Conservation (phyloP, 371 early-diverging fungal genomes). For the Chytridium lagenaria region DNA sequence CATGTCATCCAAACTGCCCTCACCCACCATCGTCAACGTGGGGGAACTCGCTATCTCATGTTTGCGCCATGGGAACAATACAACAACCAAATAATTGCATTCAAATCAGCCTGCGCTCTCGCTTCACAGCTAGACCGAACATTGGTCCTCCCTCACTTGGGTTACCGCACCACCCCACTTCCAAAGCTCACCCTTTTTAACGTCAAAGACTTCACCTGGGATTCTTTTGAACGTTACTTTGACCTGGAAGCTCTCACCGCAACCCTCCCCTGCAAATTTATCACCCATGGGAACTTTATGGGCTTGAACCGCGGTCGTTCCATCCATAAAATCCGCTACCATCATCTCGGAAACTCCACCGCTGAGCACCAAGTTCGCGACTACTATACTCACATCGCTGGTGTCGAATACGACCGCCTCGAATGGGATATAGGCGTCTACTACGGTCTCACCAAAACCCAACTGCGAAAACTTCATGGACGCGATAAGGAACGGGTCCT, state of each 20-base stretch:
- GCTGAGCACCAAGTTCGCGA: constrained; percentile 38
- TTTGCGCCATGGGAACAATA: constrained; percentile 53
- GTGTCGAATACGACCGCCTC: constrained; percentile 26
- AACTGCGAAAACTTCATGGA: constrained; percentile 33
- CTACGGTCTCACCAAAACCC: constrained; percentile 23
- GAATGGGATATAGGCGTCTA: constrained; percentile 32
- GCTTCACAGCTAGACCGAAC: constrained; percentile 40
- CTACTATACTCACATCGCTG: constrained; percentile 33
- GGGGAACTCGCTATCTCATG: constrained; percentile 37
- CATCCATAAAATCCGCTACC: constrained; percentile 36
- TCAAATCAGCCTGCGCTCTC: constrained; percentile 51
- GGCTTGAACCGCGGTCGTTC: constrained; percentile 24
- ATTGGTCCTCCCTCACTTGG: constrained; percentile 45
- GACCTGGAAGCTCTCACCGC: constrained; percentile 29
- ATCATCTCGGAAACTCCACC: constrained; percentile 41
- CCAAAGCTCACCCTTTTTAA: constrained; percentile 4
- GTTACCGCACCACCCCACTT: constrained; percentile 24
- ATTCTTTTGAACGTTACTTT: constrained; percentile 42
- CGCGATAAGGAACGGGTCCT: constrained; percentile 29
- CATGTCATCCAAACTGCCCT: constrained; percentile 30
- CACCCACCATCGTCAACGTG: neutral
- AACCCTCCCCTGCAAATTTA: constrained; percentile 42
- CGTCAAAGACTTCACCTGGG: constrained; percentile 33
- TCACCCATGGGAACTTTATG: constrained; percentile 43
- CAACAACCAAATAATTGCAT: constrained; percentile 49